Evolutionary conservation across 345 rosid species (phyloP).

Genomic region (Draba incana): DNA sequence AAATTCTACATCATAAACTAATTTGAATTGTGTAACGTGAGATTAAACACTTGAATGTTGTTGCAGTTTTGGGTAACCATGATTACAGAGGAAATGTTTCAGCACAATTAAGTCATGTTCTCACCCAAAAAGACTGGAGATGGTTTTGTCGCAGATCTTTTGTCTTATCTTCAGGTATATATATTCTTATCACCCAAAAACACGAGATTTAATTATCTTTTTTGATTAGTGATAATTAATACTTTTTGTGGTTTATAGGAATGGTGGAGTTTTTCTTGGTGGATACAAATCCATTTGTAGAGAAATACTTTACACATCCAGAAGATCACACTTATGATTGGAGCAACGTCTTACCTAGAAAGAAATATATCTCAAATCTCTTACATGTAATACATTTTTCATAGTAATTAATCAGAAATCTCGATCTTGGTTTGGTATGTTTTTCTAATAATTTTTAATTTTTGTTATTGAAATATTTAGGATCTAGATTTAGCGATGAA

Average conservation of each 20-base stretch:
- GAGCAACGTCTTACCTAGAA: slow-evolving; percentile 47
- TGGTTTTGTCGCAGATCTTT: slow-evolving; percentile 58
- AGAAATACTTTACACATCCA: slow-evolving; percentile 47
- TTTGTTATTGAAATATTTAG: slow-evolving; percentile 17
- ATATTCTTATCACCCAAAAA: neutral
- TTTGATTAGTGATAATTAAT: neutral
- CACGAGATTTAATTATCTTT: neutral
- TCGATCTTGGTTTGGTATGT: neutral
- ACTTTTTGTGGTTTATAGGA: slow-evolving; percentile 33
- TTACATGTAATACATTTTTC: slow-evolving; percentile 42
- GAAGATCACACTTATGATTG: slow-evolving; percentile 56
- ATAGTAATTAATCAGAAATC: neutral
- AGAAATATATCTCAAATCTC: slow-evolving; percentile 43
- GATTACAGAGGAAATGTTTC: slow-evolving; percentile 53
- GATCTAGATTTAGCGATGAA: slow-evolving; percentile 52
- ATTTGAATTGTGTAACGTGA: neutral
- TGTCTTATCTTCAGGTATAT: slow-evolving; percentile 43
- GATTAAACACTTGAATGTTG: slow-evolving; percentile 4
- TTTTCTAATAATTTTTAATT: neutral
- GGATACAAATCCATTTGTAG: slow-evolving; percentile 65
- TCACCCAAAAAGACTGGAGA: slow-evolving; percentile 46
- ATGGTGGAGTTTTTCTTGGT: slow-evolving; percentile 58
- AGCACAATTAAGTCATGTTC: slow-evolving; percentile 48
- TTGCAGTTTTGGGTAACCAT: slow-evolving; percentile 59
- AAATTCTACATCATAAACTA: neutral